Evolutionary conservation across 345 rosid genomes (phyloP).

Genomic region (Salix viminalis): DNA sequence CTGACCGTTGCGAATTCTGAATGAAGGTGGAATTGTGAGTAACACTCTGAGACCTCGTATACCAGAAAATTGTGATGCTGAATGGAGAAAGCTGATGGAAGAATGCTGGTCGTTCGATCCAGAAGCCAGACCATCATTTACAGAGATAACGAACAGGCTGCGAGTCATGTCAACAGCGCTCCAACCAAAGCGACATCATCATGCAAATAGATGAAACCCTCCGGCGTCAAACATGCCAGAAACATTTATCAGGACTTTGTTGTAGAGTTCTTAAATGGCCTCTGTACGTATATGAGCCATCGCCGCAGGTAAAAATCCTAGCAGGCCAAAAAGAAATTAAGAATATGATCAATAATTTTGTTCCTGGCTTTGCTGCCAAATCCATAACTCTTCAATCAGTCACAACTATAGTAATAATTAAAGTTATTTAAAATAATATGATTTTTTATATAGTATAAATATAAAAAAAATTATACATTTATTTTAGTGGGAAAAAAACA

Average conservation of each 20-base stretch:
- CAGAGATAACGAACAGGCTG: slow-evolving; percentile 61
- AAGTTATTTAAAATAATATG: no score
- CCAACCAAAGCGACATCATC: slow-evolving; percentile 45
- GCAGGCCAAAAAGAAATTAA: not conserved
- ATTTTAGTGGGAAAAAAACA: no score
- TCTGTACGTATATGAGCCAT: not conserved
- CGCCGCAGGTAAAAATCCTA: not conserved
- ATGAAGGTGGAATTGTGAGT: slow-evolving; percentile 81
- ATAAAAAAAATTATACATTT: no score
- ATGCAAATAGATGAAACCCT: slow-evolving; percentile 16
- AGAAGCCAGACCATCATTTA: slow-evolving; percentile 63
- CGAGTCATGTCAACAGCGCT: slow-evolving; percentile 48
- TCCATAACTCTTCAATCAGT: not conserved
- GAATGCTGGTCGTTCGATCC: slow-evolving; percentile 85
- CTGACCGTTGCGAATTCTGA: not conserved
- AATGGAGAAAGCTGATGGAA: slow-evolving; percentile 78
- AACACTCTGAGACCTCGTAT: slow-evolving; percentile 71
- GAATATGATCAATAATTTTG: not conserved
- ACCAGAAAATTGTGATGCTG: slow-evolving; percentile 63
- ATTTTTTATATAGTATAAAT: no score
- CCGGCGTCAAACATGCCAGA: not conserved
- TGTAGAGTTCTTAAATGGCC: not conserved
- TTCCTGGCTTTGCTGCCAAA: not conserved
- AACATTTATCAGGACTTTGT: not conserved
- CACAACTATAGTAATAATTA: no score